Evolutionary conservation across 257 asterid species (phyloP), one percentile per base, ranked within the genome.

Genomic region (Solanum phureja): DNA sequence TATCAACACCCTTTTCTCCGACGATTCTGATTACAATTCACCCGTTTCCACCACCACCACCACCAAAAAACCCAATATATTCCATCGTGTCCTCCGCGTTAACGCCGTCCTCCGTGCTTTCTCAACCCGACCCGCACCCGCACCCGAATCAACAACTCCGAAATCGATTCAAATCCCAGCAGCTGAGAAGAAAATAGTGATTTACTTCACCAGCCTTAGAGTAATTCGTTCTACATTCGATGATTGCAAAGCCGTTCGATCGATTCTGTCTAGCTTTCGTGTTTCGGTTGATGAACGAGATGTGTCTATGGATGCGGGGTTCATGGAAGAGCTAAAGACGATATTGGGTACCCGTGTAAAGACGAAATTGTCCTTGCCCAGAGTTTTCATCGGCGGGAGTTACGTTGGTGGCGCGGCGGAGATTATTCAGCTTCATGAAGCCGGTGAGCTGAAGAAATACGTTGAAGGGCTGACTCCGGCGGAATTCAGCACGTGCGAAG

Each of bases 321-420:
- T 92, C 94, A 89, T 90, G 95, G 92, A 86, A 84, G 98, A 97
- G 95, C 92, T 97, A 86, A 94, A 90, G 90, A 89, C 87, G 89
- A 95, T 95, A 85, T 84, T 95, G 85, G 94, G 93, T 12, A 83
- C 37, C 31, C 73, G 90, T 58, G 95, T 92, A 5, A 92, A 90
- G 91, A 86, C 93, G 19, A 90, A 87, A 38, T 66, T 94, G 87
- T 77, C 95, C 83, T 92, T 96, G 14, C 99, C 99, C 1, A 91
- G 94, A 90, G 98, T 97, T 40, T 97, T 97, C 93, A 92, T 95
- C 64, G 95, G 93, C 87, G 99, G 99, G 49, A 90, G 98, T 90
- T 97, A 97, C 92, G 81, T 95, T 34, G 99, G 99, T 29, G 98
- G 98, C 0, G 98, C 93, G 40, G 98, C 95, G 74, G 99, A 97